Conservation (phyloP, 345 rosid genomes). For the Gossypium rotundifolium region DNA sequence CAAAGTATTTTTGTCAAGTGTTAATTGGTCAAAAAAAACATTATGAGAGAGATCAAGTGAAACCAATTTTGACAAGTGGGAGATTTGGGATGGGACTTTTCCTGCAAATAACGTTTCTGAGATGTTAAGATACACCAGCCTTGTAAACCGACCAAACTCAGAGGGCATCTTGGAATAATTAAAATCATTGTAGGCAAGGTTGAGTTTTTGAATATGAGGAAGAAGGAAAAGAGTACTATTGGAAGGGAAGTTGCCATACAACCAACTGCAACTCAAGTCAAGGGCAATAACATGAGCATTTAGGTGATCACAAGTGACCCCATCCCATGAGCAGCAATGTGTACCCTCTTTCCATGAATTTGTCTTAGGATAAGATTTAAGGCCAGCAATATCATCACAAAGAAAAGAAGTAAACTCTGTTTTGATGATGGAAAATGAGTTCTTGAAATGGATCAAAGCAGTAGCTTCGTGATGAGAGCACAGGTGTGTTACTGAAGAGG, state of each 20-base stretch:
- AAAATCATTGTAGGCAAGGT: constrained; percentile 28
- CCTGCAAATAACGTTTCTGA: not conserved
- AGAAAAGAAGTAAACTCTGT: too few relatives aligned
- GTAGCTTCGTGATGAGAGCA: not conserved
- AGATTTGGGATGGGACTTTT: constrained; percentile 2
- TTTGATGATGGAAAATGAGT: not conserved
- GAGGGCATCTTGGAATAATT: not conserved
- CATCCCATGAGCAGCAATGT: constrained; percentile 30
- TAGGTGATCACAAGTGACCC: constrained; percentile 13
- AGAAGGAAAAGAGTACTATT: constrained; percentile 24
- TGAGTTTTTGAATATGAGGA: constrained; percentile 14
- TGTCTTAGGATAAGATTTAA: not conserved
- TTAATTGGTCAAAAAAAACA: not conserved
- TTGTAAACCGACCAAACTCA: not conserved
- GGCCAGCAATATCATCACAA: not conserved
- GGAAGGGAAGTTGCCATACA: not conserved
- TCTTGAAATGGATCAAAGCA: not conserved
- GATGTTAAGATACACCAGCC: constrained; percentile 12
- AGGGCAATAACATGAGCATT: constrained; percentile 16
- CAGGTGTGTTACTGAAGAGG: not conserved
- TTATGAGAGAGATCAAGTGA: constrained; percentile 13
- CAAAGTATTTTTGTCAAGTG: not conserved
- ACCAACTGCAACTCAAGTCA: constrained; percentile 16
- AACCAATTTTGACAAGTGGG: constrained; percentile 9
- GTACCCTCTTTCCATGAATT: constrained; percentile 15